Base-by-base conservation (phyloP, 495 filamentous ascomycete species). In the Cairneyella variabilis region DNA sequence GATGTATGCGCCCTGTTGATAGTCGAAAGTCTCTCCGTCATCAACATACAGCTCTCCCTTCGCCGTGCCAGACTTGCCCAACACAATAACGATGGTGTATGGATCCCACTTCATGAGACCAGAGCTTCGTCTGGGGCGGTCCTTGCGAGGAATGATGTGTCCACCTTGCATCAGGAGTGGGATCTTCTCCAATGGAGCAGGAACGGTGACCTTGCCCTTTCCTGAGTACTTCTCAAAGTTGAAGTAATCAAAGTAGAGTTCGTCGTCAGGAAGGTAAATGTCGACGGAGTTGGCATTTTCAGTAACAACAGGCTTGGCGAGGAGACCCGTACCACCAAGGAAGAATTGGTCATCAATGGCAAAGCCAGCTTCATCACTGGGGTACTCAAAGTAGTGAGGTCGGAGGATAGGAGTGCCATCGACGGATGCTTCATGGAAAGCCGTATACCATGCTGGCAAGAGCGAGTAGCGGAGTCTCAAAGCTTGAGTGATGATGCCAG, bases 381-480 rank as follows among this genome's bases (percentile, higher is more conserved):
- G 95, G 64, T 95, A 89, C 18, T 86, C 84, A 68, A 91, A 96
- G 72, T 88, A 97, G 63, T 96, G 86, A 9, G 93, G 93, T 39
- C 89, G 79, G 54, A 97, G 73, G 64, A 98, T 91, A 12, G 93
- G 93, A 22, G 79, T 86, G 40, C 92, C 95, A 34, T 86, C 83
- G 34, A 83, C 74, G 57, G 83, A 83, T 10, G 93, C 90, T 62
- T 92, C 83, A 52, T 92, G 89, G 79, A 97, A 98, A 16, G 90
- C 90, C 10, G 92, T 97, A 64, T 98, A 98, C 93, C 92, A 97
- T 10, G 88, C 82, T 11, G 93, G 93, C 18, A 98, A 78, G 44
- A 98, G 79, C 58, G 85, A 82, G 68, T 98, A 98, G 28, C 93
- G 80, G 38, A 97, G 76, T 12, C 92, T 84, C 32, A 98, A 78